Percentiles rank a stretch among this genome's conserved stretches.
Evolutionary conservation across 148 eudicot genomes (phyloP).

Genomic region (Diospyros kaki): DNA sequence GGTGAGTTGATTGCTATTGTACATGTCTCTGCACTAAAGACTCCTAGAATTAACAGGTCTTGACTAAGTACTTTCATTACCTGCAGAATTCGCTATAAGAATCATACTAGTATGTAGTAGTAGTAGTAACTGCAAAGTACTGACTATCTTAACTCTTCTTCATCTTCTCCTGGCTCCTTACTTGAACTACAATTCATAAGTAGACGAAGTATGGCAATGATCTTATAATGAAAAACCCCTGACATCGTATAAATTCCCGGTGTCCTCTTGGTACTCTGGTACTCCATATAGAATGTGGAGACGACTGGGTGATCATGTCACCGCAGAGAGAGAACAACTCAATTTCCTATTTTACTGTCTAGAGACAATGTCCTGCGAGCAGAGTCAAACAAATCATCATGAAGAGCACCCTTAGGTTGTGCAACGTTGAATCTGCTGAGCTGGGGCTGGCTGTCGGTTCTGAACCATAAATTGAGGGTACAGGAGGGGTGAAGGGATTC

Average conservation of each 20-base stretch:
- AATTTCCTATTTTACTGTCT: slow-evolving; percentile 22
- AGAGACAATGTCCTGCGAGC: slow-evolving; percentile 36
- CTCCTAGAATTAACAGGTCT: slow-evolving; percentile 15
- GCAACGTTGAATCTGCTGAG: slow-evolving; percentile 37
- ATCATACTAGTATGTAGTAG: neutral
- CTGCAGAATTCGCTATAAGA: slow-evolving; percentile 18
- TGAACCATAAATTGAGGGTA: slow-evolving; percentile 40
- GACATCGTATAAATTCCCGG: slow-evolving; percentile 8
- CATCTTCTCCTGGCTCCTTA: slow-evolving; percentile 12
- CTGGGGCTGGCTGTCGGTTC: slow-evolving; percentile 75
- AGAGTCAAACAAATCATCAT: slow-evolving; percentile 34
- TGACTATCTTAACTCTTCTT: slow-evolving; percentile 6
- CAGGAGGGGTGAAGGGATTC: slow-evolving; percentile 34
- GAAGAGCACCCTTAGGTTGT: slow-evolving; percentile 34
- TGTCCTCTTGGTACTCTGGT: slow-evolving; percentile 23
- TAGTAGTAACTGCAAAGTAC: neutral
- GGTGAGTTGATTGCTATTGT: slow-evolving; percentile 20
- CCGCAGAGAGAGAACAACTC: slow-evolving; percentile 19
- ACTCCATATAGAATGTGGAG: slow-evolving; percentile 6
- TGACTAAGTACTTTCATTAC: slow-evolving; percentile 19
- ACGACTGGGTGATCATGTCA: slow-evolving; percentile 26
- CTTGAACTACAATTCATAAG: slow-evolving; percentile 20
- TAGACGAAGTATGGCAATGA: slow-evolving; percentile 21
- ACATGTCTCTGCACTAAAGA: slow-evolving; percentile 22
- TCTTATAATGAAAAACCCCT: slow-evolving; percentile 20